phyloP scores from a whole-genome alignment of 2,329 filamentous ascomycete species.

The Rutstroemia sp. region DNA sequence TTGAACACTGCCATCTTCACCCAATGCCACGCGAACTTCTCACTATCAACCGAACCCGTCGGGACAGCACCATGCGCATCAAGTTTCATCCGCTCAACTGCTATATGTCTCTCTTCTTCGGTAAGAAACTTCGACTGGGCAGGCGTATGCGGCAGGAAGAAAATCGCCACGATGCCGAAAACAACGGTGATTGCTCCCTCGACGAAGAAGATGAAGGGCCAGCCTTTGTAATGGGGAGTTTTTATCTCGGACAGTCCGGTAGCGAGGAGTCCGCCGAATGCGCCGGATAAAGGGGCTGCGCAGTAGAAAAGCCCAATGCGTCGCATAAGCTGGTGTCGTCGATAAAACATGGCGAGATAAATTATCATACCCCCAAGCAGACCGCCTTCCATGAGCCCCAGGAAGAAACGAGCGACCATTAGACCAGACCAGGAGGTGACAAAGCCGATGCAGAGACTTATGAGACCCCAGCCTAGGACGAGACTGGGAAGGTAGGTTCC shows the following conservation, averaged over 20 bases:
- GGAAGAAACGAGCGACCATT: constrained; percentile 38
- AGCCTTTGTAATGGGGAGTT: constrained; percentile 1
- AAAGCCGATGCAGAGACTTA: constrained; percentile 41
- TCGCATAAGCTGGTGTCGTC: constrained; percentile 66
- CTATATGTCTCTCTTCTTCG: neutral
- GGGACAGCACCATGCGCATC: constrained; percentile 1
- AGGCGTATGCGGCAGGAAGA: constrained; percentile 5
- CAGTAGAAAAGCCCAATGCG: constrained; percentile 80
- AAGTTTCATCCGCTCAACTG: constrained; percentile 7
- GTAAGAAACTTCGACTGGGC: constrained; percentile 2
- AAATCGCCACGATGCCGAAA: neutral
- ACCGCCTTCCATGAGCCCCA: constrained; percentile 43
- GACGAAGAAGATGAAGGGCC: constrained; percentile 9
- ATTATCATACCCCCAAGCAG: constrained; percentile 44
- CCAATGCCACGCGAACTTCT: constrained; percentile 10
- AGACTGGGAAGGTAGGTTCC: constrained; percentile 35
- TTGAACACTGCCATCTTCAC: constrained; percentile 5
- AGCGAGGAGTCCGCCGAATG: constrained; percentile 65
- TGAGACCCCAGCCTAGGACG: constrained; percentile 36
- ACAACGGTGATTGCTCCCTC: constrained; percentile 3
- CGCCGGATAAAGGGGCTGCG: constrained; percentile 71
- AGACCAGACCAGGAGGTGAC: constrained; percentile 36
- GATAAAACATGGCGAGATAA: constrained; percentile 57
- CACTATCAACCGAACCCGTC: neutral
- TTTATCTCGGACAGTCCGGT: constrained; percentile 34